Evolutionary conservation across 2,329 filamentous ascomycete species (phyloP).

Genomic region (Fusarium euwallaceae): DNA sequence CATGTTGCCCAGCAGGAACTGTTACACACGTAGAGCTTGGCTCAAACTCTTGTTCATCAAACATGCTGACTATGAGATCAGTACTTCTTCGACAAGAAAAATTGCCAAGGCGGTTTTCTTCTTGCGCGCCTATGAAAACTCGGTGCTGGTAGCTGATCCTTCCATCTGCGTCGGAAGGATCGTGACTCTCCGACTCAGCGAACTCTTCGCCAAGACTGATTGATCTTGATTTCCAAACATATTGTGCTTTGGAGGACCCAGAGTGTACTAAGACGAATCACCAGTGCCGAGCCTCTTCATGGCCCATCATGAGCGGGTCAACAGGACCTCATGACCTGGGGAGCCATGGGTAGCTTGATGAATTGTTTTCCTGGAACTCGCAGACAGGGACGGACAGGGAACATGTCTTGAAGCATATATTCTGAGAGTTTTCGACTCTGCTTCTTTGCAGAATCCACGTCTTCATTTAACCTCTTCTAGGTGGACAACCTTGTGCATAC

Average conservation of each 20-base stretch:
- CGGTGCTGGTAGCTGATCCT: neutral
- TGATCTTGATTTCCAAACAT: neutral
- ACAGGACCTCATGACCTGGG: neutral
- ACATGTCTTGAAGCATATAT: neutral
- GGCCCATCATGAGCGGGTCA: neutral
- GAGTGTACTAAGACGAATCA: neutral
- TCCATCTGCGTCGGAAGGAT: neutral
- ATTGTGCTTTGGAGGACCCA: neutral
- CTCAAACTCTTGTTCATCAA: neutral
- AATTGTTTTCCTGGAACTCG: neutral
- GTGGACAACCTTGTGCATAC: neutral
- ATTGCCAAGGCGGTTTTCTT: neutral
- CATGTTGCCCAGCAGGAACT: neutral
- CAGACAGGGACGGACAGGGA: neutral
- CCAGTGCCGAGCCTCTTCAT: neutral
- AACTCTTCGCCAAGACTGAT: neutral
- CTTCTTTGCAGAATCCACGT: neutral
- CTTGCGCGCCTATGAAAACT: slow-evolving; percentile 16
- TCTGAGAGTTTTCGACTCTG: neutral
- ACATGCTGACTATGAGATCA: neutral
- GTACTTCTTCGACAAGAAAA: neutral
- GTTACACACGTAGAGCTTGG: neutral
- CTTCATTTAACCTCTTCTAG: neutral
- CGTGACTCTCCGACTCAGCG: neutral
- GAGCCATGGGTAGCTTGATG: neutral